Conservation (phyloP, 2,329 filamentous ascomycete species). For the Pleomassaria siparia region DNA sequence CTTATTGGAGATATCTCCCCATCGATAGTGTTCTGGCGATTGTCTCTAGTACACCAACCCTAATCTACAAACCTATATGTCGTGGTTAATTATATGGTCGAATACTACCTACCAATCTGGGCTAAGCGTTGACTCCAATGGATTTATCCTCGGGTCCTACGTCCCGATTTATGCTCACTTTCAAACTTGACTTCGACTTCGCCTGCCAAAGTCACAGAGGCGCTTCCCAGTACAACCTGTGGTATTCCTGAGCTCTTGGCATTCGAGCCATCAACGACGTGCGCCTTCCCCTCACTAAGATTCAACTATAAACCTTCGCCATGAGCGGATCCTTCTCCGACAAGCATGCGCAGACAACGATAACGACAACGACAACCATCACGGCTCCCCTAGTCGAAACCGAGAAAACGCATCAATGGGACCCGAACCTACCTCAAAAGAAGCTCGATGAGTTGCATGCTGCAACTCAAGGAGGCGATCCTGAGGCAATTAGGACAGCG, state of each 20-base stretch:
- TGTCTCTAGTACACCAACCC: background rate
- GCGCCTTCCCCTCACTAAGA: too few species aligned
- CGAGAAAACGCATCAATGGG: conserved; percentile 23
- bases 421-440: conserved; percentile 23
- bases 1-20: background rate
- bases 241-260: too few species aligned
- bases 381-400: conserved; percentile 4
- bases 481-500: conserved; percentile 15
- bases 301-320: too few species aligned
- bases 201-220: background rate
- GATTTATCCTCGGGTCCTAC: background rate
- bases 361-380: background rate
- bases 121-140: background rate
- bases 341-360: background rate
- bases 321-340: conserved; percentile 4
- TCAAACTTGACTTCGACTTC: background rate
- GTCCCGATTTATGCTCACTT: too few species aligned
- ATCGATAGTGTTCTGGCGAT: background rate
- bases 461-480: conserved; percentile 18
- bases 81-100: background rate
- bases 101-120: conserved; percentile 3
- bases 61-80: background rate
- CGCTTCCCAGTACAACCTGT: too few species aligned
- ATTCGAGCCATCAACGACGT: too few species aligned
- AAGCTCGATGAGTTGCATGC: conserved; percentile 20